These are phyloP conservation scores for Solanum hybrid DNA, from an alignment of 305 asterid species.

Conservation along the genomic window DNA sequence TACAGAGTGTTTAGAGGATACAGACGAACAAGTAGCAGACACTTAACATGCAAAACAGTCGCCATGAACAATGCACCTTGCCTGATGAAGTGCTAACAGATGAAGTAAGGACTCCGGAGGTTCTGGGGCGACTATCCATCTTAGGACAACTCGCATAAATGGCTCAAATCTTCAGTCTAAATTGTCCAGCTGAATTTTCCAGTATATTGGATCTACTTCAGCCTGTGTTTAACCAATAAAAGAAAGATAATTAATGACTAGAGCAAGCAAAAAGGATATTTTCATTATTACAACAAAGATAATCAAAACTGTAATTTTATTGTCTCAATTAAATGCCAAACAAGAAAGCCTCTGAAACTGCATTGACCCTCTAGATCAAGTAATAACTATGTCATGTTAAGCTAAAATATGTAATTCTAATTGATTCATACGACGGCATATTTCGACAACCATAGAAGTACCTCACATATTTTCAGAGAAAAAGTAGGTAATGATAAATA, in stretches of 20 bases:
- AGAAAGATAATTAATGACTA: not conserved
- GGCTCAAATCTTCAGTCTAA: constrained; percentile 20
- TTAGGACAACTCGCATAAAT: not conserved
- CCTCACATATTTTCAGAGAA: not conserved
- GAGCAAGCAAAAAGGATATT: not conserved
- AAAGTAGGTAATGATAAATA: not conserved
- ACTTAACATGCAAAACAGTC: not conserved
- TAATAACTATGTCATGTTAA: not conserved
- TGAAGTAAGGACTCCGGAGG: not conserved
- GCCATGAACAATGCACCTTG: not conserved
- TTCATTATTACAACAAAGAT: not conserved
- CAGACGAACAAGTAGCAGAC: not conserved
- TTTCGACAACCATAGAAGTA: not conserved
- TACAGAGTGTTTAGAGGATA: not conserved
- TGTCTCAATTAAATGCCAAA: not conserved
- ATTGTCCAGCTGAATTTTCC: constrained; percentile 54
- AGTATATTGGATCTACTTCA: constrained; percentile 68
- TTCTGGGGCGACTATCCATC: not conserved
- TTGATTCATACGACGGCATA: not conserved
- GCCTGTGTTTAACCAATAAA: constrained; percentile 33
- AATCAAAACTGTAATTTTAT: not conserved
- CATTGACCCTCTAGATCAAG: not conserved
- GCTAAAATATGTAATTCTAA: not conserved
- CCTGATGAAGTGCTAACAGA: not conserved
- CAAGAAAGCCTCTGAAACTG: not conserved